Percentiles rank a stretch among this genome's conserved stretches.
These are phyloP conservation scores for Pythium volutum DNA, from an alignment of 352 stramenopile species.

Conservation along the genomic window DNA sequence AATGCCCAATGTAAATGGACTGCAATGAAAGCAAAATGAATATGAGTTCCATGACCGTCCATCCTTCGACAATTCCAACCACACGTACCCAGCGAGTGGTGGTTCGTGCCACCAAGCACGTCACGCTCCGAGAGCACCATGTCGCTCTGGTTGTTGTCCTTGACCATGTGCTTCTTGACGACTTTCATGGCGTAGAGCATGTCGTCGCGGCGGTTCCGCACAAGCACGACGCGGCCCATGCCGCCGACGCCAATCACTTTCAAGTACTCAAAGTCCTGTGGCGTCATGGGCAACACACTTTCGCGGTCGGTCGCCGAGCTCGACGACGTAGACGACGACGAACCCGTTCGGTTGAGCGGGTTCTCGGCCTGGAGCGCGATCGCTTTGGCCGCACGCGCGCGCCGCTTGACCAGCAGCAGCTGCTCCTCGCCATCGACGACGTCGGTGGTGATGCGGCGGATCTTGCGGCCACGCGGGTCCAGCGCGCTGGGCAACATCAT, in stretches of 20 bases:
- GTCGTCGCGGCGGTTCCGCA: constrained; percentile 48
- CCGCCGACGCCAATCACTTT: constrained; percentile 88
- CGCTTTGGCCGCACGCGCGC: constrained; percentile 60
- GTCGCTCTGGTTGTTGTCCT: constrained; percentile 45
- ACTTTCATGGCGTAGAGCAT: constrained; percentile 84
- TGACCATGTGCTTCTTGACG: constrained; percentile 51
- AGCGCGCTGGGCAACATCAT: constrained; percentile 57
- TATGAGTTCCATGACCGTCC: neutral
- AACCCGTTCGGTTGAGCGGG: neutral
- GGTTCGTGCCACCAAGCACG: constrained; percentile 67
- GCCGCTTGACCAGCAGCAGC: constrained; percentile 52
- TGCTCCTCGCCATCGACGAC: constrained; percentile 50
- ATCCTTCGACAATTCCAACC: neutral
- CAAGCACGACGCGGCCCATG: constrained; percentile 82
- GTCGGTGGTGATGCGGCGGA: constrained; percentile 49
- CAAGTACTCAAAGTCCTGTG: constrained; percentile 79
- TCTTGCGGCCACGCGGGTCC: constrained; percentile 46
- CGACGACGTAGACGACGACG: neutral
- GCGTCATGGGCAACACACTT: constrained; percentile 25
- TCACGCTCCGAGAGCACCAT: constrained; percentile 74
- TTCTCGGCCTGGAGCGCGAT: constrained; percentile 67
- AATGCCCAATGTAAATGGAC: constrained; percentile 82
- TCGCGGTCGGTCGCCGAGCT: neutral
- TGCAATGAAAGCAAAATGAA: constrained; percentile 15
- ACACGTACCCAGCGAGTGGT: constrained; percentile 52